These are phyloP conservation scores for Xylaria sp. DNA, from an alignment of 2,329 filamentous ascomycete genomes.

Conservation along the genomic window DNA sequence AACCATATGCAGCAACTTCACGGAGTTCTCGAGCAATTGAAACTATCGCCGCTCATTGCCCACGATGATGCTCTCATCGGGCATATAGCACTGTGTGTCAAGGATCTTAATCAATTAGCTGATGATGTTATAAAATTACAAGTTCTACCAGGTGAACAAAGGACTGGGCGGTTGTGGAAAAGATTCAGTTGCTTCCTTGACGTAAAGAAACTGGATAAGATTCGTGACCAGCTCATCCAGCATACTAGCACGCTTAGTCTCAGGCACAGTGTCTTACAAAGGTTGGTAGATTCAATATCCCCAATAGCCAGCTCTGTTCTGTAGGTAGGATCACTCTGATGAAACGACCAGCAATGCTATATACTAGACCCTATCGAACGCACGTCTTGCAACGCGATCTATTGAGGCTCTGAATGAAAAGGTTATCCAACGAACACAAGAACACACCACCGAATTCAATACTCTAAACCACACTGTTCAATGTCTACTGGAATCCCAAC, in stretches of 20 bases:
- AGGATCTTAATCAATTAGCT: slow-evolving; percentile 1
- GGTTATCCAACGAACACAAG: neutral
- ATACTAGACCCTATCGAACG: neutral
- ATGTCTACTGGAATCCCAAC: slow-evolving; percentile 2
- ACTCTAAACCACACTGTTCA: neutral
- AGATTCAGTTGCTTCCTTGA: neutral
- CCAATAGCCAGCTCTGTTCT: neutral
- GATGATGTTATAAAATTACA: neutral
- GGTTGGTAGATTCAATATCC: neutral
- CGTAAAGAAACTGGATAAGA: neutral
- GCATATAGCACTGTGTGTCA: neutral
- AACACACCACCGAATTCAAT: neutral
- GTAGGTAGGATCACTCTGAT: neutral
- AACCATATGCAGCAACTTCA: slow-evolving; percentile 3
- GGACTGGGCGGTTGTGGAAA: neutral
- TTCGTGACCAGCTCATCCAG: neutral
- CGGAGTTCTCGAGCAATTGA: neutral
- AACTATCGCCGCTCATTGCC: neutral
- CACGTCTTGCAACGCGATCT: neutral
- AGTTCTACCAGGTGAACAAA: neutral
- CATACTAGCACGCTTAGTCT: neutral
- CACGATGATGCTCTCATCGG: neutral
- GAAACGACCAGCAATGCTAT: slow-evolving; percentile 1
- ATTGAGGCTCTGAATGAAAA: neutral
- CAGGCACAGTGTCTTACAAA: neutral